Evolutionary conservation across 2,329 filamentous ascomycete species (phyloP), one percentile per base, ranked within the genome.

Genomic region (Pleoardoris graminearum): DNA sequence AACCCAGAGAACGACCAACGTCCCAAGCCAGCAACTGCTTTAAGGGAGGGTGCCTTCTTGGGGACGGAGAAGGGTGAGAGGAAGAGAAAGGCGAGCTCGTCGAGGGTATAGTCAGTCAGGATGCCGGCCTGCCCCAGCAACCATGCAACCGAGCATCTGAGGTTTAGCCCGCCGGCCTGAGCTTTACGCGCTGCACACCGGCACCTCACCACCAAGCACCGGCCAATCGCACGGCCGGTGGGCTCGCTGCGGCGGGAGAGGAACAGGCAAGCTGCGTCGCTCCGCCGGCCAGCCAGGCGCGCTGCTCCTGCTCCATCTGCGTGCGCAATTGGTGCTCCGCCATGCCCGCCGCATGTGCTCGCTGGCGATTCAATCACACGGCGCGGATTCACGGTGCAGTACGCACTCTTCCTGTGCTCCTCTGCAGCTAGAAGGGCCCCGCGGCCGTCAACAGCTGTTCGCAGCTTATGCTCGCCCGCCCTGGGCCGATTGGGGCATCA

Each of bases 31-130:
- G 53, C 58, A 57, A 53, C 63, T 58, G 51, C 54, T 57, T 54
- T 58, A 50, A 58, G 55, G 57, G 55, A 57, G 39, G 57, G 58
- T 46, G 65, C 70, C 70, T 72, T 72, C 68, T 73, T 66, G 60
- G 67, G 67, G 67, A 65, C 68, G 67, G 63, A 72, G 72, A 73
- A 73, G 70, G 70, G 61, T 70, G 63, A 62, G 61, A 62, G 64
- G 61, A 61, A 62, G 59, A 55, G 58, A 50, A 54, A 56, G 52
- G 59, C 55, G 43, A 61, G 60, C 61, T 64, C 63, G 63, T 67
- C 62, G 68, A 69, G 68, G 66, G 69, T 65, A 66, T 61, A 66
- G 65, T 69, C 68, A 71, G 41, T n/a, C 32, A 47, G 65, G 66
- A 65, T 68, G 66, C 65, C 64, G 65, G 63, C 61, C 61, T 63